A percentile compares a stretch with the other conserved stretches of the same genome.
Conservation (phyloP, 2,329 filamentous ascomycete genomes). For the Ascochyta fabae region DNA sequence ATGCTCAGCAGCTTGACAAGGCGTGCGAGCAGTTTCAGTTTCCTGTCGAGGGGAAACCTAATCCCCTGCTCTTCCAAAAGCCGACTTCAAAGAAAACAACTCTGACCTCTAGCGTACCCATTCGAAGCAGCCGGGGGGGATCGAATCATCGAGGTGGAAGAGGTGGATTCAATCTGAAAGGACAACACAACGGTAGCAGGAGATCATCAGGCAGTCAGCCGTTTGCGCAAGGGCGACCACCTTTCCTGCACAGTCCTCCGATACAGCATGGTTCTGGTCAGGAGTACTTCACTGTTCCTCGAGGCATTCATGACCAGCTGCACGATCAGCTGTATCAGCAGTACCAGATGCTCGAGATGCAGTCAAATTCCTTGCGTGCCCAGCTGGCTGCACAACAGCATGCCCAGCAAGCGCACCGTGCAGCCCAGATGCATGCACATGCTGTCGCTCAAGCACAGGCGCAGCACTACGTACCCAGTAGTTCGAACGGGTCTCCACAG, state of each 20-base stretch:
- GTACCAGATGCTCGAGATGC: slow-evolving; percentile 55
- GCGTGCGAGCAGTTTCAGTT: slow-evolving; percentile 89
- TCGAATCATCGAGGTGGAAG: slow-evolving; percentile 53
- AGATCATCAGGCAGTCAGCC: slow-evolving; percentile 65
- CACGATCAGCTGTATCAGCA: slow-evolving; percentile 59
- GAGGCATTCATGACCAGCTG: slow-evolving; percentile 51
- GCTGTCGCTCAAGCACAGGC: slow-evolving; percentile 48
- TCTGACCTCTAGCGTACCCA: slow-evolving; percentile 57
- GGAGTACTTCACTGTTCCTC: slow-evolving; percentile 55
- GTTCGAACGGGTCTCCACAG: slow-evolving; percentile 51
- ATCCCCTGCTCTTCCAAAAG: slow-evolving; percentile 58
- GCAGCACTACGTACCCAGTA: slow-evolving; percentile 41
- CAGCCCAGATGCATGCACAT: slow-evolving; percentile 46
- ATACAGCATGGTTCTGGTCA: slow-evolving; percentile 42
- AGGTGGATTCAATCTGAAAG: slow-evolving; percentile 57
- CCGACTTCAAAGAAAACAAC: slow-evolving; percentile 61
- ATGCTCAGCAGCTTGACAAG: slow-evolving; percentile 75
- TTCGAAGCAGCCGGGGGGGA: slow-evolving; percentile 56
- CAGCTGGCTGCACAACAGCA: slow-evolving; percentile 48
- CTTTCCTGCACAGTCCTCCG: slow-evolving; percentile 53
- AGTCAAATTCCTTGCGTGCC: slow-evolving; percentile 46
- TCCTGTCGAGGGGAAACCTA: slow-evolving; percentile 75
- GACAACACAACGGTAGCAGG: slow-evolving; percentile 53
- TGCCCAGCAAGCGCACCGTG: slow-evolving; percentile 49
- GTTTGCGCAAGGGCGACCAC: slow-evolving; percentile 49